Evolutionary conservation across 2,329 filamentous ascomycete genomes (phyloP).

Genomic region (Penicillium nordicum): DNA sequence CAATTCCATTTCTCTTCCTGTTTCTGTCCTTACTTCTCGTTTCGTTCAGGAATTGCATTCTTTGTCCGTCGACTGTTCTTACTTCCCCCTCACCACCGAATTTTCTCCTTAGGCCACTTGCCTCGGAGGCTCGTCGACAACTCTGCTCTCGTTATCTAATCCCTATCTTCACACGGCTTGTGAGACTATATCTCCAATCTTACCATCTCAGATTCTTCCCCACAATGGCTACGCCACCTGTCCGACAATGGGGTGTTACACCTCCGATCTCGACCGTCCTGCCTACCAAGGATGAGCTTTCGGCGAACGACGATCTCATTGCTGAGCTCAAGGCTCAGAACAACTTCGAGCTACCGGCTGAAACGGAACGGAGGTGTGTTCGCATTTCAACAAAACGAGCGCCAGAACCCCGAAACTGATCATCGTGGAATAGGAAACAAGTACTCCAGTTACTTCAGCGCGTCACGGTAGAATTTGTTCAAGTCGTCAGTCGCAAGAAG

Average conservation of each 20-base stretch:
- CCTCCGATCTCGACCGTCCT: constrained; percentile 74
- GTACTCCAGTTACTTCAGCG: constrained; percentile 74
- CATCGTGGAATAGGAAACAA: constrained; percentile 51
- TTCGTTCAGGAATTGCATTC: not conserved
- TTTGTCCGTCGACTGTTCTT: not conserved
- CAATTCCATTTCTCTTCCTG: constrained; percentile 5
- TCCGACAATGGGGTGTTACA: constrained; percentile 68
- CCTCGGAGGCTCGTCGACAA: not conserved
- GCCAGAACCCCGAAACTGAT: constrained; percentile 4
- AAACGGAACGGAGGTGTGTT: constrained; percentile 73
- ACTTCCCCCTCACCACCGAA: not conserved
- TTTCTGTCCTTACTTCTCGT: not conserved
- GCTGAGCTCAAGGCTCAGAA: constrained; percentile 83
- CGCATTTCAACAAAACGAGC: not conserved
- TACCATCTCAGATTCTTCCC: not conserved
- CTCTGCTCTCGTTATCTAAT: constrained; percentile 12
- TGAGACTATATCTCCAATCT: not conserved
- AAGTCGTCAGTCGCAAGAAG: constrained; percentile 70
- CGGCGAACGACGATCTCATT: constrained; percentile 73
- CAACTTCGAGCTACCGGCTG: constrained; percentile 81
- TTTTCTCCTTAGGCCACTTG: not conserved
- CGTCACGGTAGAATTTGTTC: constrained; percentile 83
- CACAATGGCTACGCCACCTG: constrained; percentile 36
- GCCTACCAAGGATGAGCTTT: constrained; percentile 73
- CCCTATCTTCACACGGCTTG: constrained; percentile 13